Percentiles rank a stretch among this genome's conserved stretches.
Evolutionary conservation across 2,329 filamentous ascomycete species (phyloP).

Genomic region (Lomentospora prolificans): DNA sequence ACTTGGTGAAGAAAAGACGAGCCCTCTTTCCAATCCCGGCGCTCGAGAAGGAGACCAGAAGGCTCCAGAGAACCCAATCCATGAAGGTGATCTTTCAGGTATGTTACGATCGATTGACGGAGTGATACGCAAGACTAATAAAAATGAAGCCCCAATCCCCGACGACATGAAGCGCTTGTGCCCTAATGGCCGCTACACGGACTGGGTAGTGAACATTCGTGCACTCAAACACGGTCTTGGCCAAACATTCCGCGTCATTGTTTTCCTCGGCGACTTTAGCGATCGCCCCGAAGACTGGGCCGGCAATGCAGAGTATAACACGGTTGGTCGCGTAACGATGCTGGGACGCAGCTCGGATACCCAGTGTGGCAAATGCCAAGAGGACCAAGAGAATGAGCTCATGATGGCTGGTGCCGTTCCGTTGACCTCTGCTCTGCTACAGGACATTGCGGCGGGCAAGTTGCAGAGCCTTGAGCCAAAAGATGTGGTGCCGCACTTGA

Average conservation of each 20-base stretch:
- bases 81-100: conserved; percentile 4
- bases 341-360: conserved; percentile 30
- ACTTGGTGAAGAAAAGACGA: not conserved
- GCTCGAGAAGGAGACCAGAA: not conserved
- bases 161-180: not conserved
- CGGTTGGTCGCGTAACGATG: conserved; percentile 52
- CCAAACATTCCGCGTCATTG: conserved; percentile 51
- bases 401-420: conserved; percentile 33
- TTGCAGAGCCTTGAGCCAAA: conserved; percentile 14
- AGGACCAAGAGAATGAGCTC: conserved; percentile 12
- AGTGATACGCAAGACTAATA: no score
- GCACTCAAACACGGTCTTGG: conserved; percentile 51
- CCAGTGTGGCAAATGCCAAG: conserved; percentile 17
- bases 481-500: conserved; percentile 18
- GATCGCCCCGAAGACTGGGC: conserved; percentile 38
- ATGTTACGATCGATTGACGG: no score
- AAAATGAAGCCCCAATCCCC: conserved; percentile 1
- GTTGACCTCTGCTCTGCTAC: conserved; percentile 38
- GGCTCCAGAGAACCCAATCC: conserved; percentile 8
- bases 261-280: conserved; percentile 54
- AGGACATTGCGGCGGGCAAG: conserved; percentile 23
- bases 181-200: conserved; percentile 26
- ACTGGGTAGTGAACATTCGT: conserved; percentile 61
- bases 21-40: not conserved
- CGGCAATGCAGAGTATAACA: conserved; percentile 34